Conservation (phyloP, 768 basidiomycete species). For the Lactifluus piperatus region DNA sequence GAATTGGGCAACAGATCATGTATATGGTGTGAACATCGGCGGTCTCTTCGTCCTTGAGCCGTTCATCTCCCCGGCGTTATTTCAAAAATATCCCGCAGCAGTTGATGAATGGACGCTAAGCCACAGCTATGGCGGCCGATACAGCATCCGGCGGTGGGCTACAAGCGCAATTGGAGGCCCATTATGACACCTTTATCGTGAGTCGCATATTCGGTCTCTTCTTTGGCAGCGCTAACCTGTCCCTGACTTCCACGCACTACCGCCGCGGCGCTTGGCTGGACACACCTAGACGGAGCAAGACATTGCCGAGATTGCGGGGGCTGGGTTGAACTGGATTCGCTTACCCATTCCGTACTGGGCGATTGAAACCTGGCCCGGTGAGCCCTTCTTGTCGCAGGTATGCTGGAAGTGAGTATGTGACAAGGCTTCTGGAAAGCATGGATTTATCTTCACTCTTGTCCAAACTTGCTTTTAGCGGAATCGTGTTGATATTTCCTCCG, state of each 20-base stretch:
- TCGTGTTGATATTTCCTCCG: not conserved
- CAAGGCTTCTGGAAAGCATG: not conserved
- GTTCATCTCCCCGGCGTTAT: constrained; percentile 62
- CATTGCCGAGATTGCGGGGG: constrained; percentile 81
- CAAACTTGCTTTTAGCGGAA: not conserved
- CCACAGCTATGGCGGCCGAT: constrained; percentile 54
- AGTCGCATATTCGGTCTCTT: constrained; percentile 24
- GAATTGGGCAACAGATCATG: constrained; percentile 54
- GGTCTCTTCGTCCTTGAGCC: constrained; percentile 78
- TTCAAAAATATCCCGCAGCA: constrained; percentile 49
- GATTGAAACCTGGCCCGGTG: constrained; percentile 65
- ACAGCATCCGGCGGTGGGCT: constrained; percentile 48
- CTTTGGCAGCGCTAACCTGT: constrained; percentile 3
- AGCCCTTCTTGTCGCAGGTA: constrained; percentile 70
- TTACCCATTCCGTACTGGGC: constrained; percentile 86
- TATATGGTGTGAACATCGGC: constrained; percentile 65
- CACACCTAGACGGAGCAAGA: constrained; percentile 70
- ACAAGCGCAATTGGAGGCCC: constrained; percentile 54
- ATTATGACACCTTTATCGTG: constrained; percentile 83
- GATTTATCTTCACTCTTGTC: no score
- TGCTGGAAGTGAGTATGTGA: constrained; percentile 55
- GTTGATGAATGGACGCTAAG: constrained; percentile 71
- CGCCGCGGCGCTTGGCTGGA: constrained; percentile 4
- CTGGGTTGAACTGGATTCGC: constrained; percentile 81
- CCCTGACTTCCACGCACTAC: constrained; percentile 2